phyloP scores from a whole-genome alignment of 495 filamentous ascomycete species.

The Chaetomium tenue region DNA sequence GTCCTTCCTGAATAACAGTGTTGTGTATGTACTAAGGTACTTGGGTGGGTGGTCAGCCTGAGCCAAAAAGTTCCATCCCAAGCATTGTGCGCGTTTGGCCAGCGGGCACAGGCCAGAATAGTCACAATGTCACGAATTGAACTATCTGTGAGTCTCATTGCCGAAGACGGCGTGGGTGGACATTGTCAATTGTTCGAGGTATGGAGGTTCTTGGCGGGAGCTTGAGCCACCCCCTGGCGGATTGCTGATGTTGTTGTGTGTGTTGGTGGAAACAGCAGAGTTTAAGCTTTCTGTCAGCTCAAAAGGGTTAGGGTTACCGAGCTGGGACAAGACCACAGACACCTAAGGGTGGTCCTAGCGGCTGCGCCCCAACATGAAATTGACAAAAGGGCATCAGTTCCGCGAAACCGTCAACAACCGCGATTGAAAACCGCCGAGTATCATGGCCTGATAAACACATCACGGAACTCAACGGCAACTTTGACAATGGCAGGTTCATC shows the following conservation, averaged over 20 bases:
- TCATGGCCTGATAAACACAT: constrained; percentile 21
- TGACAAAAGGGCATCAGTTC: not conserved
- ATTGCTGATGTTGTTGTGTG: not conserved
- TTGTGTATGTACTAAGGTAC: too few species aligned
- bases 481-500: constrained; percentile 42
- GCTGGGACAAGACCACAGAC: not conserved
- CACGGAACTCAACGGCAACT: not conserved
- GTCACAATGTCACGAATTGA: too few species aligned
- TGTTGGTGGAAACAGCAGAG: too few species aligned
- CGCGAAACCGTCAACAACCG: constrained; percentile 8
- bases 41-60: too few species aligned
- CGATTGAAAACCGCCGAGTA: not conserved
- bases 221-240: constrained; percentile 8
- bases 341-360: constrained; percentile 9
- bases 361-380: constrained; percentile 7
- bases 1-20: too few species aligned
- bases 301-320: constrained; percentile 11
- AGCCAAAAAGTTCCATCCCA: too few species aligned
- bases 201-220: not conserved
- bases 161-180: too few species aligned
- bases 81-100: too few species aligned
- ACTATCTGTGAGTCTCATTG: too few species aligned
- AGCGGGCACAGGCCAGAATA: too few species aligned
- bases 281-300: not conserved
- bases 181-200: not conserved